phyloP scores from a whole-genome alignment of 768 basidiomycete genomes.

The Termitomyces eurrhizus region DNA sequence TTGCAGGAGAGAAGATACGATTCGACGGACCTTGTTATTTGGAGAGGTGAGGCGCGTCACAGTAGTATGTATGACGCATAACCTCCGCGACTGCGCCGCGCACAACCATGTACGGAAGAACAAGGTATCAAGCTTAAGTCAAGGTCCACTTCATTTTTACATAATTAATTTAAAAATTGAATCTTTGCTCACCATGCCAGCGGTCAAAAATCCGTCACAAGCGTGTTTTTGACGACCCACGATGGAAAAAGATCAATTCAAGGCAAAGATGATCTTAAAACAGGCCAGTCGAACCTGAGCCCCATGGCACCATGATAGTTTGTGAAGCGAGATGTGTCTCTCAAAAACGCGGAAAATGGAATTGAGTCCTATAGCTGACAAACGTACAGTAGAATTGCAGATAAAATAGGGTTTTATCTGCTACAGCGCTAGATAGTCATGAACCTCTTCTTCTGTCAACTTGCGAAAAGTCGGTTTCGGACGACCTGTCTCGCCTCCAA shows the following conservation, averaged over 20 bases:
- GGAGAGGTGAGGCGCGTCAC: neutral
- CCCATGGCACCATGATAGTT: neutral
- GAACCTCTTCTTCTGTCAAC: constrained; percentile 93
- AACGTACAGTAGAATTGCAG: constrained; percentile 23
- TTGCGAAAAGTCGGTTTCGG: constrained; percentile 91
- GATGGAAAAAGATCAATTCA: neutral
- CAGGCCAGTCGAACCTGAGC: neutral
- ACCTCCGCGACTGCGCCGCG: neutral
- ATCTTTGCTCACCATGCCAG: neutral
- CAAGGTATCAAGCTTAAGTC: neutral
- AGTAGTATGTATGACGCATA: neutral
- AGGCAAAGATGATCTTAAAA: neutral
- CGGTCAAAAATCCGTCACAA: neutral
- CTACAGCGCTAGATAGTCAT: constrained; percentile 89
- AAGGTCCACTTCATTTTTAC: neutral
- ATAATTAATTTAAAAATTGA: neutral
- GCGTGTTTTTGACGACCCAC: neutral
- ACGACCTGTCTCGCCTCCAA: constrained; percentile 63
- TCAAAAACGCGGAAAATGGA: neutral
- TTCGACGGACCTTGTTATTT: neutral
- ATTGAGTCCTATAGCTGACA: neutral
- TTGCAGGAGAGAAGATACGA: neutral
- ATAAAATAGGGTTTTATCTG: constrained; percentile 3
- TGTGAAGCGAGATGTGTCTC: neutral
- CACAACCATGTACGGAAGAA: neutral